Base-by-base conservation (phyloP, 208 protist species). In the Strigomonas oncopelti region DNA sequence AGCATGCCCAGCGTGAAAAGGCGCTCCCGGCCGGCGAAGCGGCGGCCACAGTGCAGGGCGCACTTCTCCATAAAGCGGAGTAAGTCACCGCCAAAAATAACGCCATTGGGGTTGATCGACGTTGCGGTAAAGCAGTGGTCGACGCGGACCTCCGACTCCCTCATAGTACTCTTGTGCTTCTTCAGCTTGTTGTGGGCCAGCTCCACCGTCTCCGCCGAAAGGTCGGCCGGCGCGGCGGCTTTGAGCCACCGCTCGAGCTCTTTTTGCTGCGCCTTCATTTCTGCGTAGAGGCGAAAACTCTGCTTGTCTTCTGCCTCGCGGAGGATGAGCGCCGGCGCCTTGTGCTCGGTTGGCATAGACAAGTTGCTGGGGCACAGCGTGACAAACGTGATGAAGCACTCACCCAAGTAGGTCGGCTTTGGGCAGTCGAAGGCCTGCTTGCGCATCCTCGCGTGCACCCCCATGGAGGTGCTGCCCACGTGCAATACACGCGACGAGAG, bases 1-100 rank as follows among this genome's bases (percentile, higher is more conserved):
- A 76, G 56, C 79, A 84, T 84, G 11, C 71, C 75, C 46, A 81
- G 36, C 0, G 72, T 76, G 57, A 62, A 66, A 11, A 84, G 54
- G 51, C 75, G 53, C 2, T 59, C 25, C 24, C 54, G 52, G 18
- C 65, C 51, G 5, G 68, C 38, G 59, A 84, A 84, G 0, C 62
- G 29, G 42, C 63, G 75, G 4, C 62, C 74, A 57, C 75, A 84
- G 38, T 84, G 75, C 7, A 73, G 32, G 16, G 62, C 56, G 61
- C 69, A 54, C 51, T 68, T 52, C 55, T 78, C 79, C 75, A 84
- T 75, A 61, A 72, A 84, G 1, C 61, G 18, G n/a, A 84, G 59
- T 32, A 81, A 27, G 27, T 72, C 58, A 1, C 75, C 79, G 34
- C 79, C 79, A 36, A 79, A 84, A 52, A 84, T 65, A 53, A 67